These are phyloP conservation scores for Malassezia nana DNA, from an alignment of 1,284 basidiomycete species.

Conservation along the genomic window DNA sequence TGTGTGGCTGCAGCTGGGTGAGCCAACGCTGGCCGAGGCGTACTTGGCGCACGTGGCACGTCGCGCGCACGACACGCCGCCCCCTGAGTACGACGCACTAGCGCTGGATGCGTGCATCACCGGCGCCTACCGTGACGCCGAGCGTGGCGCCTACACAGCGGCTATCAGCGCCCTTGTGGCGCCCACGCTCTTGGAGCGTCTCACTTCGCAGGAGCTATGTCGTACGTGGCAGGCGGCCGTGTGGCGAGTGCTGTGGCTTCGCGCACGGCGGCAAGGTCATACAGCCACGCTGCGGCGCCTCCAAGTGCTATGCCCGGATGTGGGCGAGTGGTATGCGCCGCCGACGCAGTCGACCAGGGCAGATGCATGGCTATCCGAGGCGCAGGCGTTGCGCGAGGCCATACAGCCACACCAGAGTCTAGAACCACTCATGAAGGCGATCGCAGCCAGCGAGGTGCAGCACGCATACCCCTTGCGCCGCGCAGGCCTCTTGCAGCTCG, in stretches of 20 bases:
- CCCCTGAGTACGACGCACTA: background rate
- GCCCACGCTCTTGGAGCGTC: background rate
- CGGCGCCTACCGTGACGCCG: background rate
- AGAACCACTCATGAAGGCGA: slow-evolving; percentile 5
- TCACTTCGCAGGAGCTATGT: background rate
- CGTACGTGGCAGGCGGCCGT: slow-evolving; percentile 6
- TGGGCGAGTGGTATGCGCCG: background rate
- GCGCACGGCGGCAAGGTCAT: slow-evolving; percentile 8
- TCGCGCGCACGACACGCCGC: background rate
- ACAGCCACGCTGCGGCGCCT: slow-evolving; percentile 5
- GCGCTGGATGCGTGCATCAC: slow-evolving; percentile 7
- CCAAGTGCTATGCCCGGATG: background rate
- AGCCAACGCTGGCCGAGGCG: slow-evolving; percentile 3
- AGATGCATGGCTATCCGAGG: slow-evolving; percentile 3
- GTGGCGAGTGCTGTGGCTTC: slow-evolving; percentile 7
- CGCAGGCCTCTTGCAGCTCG: slow-evolving; percentile 8
- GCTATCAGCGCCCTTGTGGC: background rate
- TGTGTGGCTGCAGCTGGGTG: slow-evolving; percentile 13
- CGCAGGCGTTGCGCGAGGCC: background rate
- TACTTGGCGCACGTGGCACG: slow-evolving; percentile 7
- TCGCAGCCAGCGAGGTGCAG: slow-evolving; percentile 6
- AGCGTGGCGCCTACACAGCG: slow-evolving; percentile 9
- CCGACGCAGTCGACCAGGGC: background rate
- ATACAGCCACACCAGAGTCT: slow-evolving; percentile 11
- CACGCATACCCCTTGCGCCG: slow-evolving; percentile 10